Conservation (phyloP, 257 asterid genomes). For the Fraxinus excelsior region DNA sequence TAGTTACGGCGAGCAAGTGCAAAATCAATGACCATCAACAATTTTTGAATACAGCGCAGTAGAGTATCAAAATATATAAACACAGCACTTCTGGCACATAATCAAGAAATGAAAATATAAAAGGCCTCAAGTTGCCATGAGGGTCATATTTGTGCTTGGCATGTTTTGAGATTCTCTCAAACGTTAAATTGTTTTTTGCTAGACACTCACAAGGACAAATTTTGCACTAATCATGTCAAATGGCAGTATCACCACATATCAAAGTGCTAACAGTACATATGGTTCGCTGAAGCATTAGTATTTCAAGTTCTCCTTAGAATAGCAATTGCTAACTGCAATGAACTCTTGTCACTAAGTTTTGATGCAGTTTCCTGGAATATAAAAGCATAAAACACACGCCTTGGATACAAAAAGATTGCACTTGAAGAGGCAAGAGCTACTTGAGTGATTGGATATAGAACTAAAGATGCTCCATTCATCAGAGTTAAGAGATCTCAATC, state of each 20-base stretch:
- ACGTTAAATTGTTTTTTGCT: not conserved
- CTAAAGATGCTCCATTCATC: too few relatives aligned
- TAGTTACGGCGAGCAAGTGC: not conserved
- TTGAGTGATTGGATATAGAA: not conserved
- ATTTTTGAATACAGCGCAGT: not conserved
- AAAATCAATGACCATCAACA: not conserved
- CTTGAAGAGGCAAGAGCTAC: not conserved
- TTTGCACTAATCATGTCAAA: not conserved
- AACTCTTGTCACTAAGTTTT: not conserved
- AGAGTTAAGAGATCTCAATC: too few relatives aligned
- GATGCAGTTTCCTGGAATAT: not conserved
- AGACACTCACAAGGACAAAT: not conserved
- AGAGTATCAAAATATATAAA: conserved; percentile 7
- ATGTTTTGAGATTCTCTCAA: too few relatives aligned
- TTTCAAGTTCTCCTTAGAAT: not conserved
- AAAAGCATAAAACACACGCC: too few relatives aligned
- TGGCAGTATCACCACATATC: not conserved
- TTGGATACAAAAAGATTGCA: not conserved
- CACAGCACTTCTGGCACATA: conserved; percentile 6
- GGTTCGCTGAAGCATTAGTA: not conserved
- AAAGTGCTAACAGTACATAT: not conserved
- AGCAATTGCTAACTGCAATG: not conserved
- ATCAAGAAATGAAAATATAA: not conserved
- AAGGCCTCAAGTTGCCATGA: not conserved
- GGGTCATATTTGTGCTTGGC: not conserved